These are phyloP conservation scores for Schizosaccharomyces lindneri DNA, from an alignment of 805 yeast species.

Conservation along the genomic window DNA sequence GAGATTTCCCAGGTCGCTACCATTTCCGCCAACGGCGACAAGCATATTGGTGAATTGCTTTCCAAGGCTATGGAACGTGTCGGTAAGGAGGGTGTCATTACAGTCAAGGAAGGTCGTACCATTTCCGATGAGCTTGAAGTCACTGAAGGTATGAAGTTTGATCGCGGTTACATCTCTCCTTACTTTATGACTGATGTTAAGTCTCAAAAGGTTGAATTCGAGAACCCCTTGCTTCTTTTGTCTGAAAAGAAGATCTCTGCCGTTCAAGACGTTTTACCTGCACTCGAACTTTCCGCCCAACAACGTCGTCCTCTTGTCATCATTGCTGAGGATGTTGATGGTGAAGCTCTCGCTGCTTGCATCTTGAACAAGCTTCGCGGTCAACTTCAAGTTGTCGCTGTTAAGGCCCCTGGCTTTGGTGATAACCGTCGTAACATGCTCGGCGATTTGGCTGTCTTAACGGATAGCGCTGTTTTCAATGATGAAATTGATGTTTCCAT, in stretches of 20 bases:
- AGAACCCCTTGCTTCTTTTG: constrained; percentile 68
- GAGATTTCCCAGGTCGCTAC: constrained; percentile 97
- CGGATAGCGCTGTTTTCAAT: constrained; percentile 73
- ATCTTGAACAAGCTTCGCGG: constrained; percentile 92
- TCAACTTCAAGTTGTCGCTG: constrained; percentile 91
- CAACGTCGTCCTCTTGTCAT: constrained; percentile 78
- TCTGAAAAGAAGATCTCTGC: constrained; percentile 82
- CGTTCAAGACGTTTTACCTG: constrained; percentile 75
- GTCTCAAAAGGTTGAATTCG: constrained; percentile 78
- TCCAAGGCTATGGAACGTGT: constrained; percentile 96
- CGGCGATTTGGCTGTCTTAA: constrained; percentile 81
- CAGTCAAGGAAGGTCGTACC: constrained; percentile 93
- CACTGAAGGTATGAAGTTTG: constrained; percentile 95
- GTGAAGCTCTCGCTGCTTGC: constrained; percentile 96
- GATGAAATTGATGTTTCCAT: constrained; percentile 91
- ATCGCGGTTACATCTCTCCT: constrained; percentile 90
- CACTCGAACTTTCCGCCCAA: constrained; percentile 80
- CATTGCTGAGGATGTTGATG: constrained; percentile 87
- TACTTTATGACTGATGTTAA: constrained; percentile 88
- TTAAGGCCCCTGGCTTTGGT: constrained; percentile 97
- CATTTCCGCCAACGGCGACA: constrained; percentile 88
- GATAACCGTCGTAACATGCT: constrained; percentile 92
- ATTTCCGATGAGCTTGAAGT: constrained; percentile 89
- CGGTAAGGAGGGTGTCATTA: constrained; percentile 96
- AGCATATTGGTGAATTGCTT: constrained; percentile 69